phyloP scores from a whole-genome alignment of 257 asterid species.

The Ehretia macrophylla region DNA sequence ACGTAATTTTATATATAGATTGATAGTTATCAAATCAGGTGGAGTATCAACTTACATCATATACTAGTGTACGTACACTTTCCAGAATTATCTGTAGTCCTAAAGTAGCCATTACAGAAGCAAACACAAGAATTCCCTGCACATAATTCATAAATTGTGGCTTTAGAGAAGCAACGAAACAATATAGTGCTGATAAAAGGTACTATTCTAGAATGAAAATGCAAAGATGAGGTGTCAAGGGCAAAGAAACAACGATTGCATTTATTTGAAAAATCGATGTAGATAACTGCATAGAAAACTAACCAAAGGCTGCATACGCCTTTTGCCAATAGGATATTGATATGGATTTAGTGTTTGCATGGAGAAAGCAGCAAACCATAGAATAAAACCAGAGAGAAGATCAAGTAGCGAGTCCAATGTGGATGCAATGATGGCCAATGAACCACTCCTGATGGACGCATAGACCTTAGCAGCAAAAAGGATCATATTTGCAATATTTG shows the following conservation, averaged over 20 bases:
- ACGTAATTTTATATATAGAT: no score
- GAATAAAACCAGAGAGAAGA: constrained; percentile 46
- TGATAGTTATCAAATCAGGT: no score
- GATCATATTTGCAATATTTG: constrained; percentile 11
- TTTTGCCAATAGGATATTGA: constrained; percentile 52
- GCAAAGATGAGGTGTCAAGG: no score
- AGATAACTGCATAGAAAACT: constrained; percentile 15
- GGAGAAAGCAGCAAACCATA: constrained; percentile 52
- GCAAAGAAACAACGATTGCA: no score
- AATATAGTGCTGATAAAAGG: no score
- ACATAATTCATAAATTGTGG: constrained; percentile 11
- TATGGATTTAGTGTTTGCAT: constrained; percentile 49
- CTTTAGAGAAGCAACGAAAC: neutral
- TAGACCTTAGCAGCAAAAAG: constrained; percentile 1
- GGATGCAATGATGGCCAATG: neutral
- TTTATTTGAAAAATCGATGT: neutral
- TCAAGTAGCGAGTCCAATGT: constrained; percentile 43
- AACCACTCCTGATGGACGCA: neutral
- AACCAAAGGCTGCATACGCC: constrained; percentile 58
- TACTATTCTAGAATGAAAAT: no score
- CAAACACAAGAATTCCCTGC: constrained; percentile 58
- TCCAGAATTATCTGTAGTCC: constrained; percentile 52
- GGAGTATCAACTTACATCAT: constrained; percentile 34
- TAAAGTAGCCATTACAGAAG: constrained; percentile 55
- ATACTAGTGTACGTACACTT: constrained; percentile 36